Base-by-base conservation (phyloP, 2,329 filamentous ascomycete genomes). In the Didymella keratinophila region DNA sequence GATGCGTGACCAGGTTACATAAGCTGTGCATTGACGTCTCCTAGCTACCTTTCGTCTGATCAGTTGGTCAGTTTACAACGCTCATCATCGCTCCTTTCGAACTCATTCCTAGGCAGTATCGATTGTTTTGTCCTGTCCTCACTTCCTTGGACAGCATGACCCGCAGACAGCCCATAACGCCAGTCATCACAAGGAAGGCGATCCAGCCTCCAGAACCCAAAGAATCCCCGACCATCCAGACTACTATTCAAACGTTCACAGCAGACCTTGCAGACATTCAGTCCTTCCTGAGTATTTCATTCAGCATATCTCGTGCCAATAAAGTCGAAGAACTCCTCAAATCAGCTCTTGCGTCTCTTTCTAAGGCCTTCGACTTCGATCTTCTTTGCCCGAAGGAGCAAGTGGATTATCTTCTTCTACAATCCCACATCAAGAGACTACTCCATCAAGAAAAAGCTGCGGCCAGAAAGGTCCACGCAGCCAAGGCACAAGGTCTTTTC, bases 201-300 rank as follows among this genome's bases (percentile, higher is more conserved):
- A 28, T 18, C 39, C 49, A 27, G 39, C 49, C n/a, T 37, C 49
- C 49, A 44, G 49, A 44, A 44, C 49, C 49, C 14, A 52, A 52
- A 27, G 49, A 44, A 27, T 34, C 9, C 14, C 28, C 28, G 20
- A 52, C 37, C 2, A 44, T 44, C 28, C 49, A 52, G 28, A 52
- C 39, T 28, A 52, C 49, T 25, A 52, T 52, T 5, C 49, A 44
- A 44, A 44, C 39, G 34, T 52, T 52, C 39, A 44, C 49, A 44
- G 37, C 49, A 36, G 49, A 52, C 39, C 41, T 52, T 44, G 39
- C 49, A 3, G 49, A 52, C 39, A 52, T 52, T 14, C 49, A 52
- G 39, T 44, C 49, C 14, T 52, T 52, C 8, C 39, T 52, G 49
- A 44, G 28, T 20, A 36, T 52, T 28, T 52, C 49, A 16, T 18